Conservation (phyloP, 169 alveolate species). For the Cryptosporidium tyzzeri region DNA sequence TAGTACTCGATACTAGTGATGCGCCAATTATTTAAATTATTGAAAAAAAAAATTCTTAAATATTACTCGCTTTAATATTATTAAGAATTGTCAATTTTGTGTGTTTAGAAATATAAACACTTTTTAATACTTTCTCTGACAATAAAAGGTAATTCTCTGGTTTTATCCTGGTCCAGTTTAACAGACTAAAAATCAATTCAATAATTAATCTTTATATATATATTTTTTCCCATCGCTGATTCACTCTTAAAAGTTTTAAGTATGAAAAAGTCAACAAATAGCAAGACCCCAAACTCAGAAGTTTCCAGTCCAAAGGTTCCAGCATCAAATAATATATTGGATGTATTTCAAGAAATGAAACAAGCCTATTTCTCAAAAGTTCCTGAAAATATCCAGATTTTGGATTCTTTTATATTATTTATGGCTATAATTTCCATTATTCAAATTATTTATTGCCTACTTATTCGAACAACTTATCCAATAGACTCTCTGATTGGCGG, state of each 20-base stretch:
- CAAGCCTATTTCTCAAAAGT: constrained; percentile 31
- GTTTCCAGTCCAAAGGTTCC: not conserved
- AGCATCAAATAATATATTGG: not conserved
- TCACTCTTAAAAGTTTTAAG: not conserved
- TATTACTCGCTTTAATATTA: not conserved
- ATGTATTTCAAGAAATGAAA: constrained; percentile 39
- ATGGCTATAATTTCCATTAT: constrained; percentile 21
- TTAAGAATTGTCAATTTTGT: not conserved
- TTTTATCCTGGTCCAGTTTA: not conserved
- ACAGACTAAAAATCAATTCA: not conserved
- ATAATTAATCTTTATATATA: too few relatives aligned
- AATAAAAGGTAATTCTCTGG: not conserved
- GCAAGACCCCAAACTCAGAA: not conserved
- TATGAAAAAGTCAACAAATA: constrained; percentile 7
- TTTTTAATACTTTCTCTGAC: not conserved
- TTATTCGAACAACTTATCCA: constrained; percentile 48
- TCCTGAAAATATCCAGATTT: constrained; percentile 47
- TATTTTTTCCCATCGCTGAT: not conserved
- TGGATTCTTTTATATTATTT: constrained; percentile 46
- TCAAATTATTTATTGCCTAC: constrained; percentile 40
- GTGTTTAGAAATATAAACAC: not conserved
- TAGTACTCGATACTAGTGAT: constrained; percentile 33
- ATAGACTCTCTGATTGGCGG: constrained; percentile 71
- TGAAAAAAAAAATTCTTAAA: not conserved
- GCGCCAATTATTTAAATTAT: constrained; percentile 10